Conservation (phyloP, 306 rosid species). For the Mucuna pruriens region DNA sequence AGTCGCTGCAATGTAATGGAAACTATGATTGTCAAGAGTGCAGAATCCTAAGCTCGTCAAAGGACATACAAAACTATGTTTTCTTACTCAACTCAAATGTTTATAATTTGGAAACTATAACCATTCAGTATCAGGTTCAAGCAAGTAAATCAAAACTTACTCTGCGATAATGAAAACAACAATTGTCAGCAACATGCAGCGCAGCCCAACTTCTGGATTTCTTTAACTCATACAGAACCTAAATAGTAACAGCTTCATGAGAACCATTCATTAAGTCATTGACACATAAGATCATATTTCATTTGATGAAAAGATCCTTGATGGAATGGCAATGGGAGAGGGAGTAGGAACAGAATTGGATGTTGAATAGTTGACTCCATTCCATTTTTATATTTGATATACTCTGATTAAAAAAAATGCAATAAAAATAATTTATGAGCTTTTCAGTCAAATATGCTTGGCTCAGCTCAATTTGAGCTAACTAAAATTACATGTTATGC, state of each 20-base stretch:
- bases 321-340: background rate
- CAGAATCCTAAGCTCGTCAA: slow-evolving; percentile 28
- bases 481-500: background rate
- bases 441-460: background rate
- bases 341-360: background rate
- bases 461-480: background rate
- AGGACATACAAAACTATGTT: background rate
- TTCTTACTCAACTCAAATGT: slow-evolving; percentile 1
- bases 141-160: slow-evolving; percentile 57
- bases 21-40: slow-evolving; percentile 6
- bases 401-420: background rate
- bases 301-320: background rate
- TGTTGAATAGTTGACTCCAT: background rate
- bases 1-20: slow-evolving; percentile 65
- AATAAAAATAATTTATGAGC: background rate
- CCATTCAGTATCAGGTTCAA: slow-evolving; percentile 25
- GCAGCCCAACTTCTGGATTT: slow-evolving; percentile 78
- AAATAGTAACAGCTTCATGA: slow-evolving; percentile 35
- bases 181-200: slow-evolving; percentile 81
- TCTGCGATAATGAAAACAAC: slow-evolving; percentile 85
- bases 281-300: background rate
- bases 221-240: slow-evolving; percentile 70
- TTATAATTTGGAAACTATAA: slow-evolving; percentile 20
- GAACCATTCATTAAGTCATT: slow-evolving; percentile 1
- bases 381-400: background rate